Base-by-base conservation (phyloP, 225 moss, liverwort and hornwort species). In the Bryum argenteum region DNA sequence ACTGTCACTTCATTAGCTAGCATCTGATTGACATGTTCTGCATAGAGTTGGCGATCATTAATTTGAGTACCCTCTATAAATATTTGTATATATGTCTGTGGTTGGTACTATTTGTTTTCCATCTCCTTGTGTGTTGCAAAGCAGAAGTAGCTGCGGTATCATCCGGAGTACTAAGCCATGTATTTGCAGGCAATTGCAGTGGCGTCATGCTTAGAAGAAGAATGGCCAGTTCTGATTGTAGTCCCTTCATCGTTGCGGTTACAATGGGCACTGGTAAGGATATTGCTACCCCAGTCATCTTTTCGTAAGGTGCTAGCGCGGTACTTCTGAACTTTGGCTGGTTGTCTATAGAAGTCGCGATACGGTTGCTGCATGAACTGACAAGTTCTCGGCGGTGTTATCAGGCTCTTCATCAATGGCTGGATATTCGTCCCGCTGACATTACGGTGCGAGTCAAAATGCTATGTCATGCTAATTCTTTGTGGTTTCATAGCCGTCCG, bases 141-240 rank as follows among this genome's bases (percentile, higher is more conserved):
- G 65, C 33, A 54, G 33, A 26, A 52, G 21, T 53, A 65, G 37
- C 38, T 67, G 44, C 18, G 37, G 52, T 63, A 19, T n/a, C 37
- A 54, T 64, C 47, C 54, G 47, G 59, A 72, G 9, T 73, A 70
- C 63, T 59, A 66, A 70, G 65, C 43, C 72, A 26, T 75, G 69
- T 53, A 71, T 73, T 64, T 83, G 82, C 88, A 98, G 97, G 97
- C 97, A 22, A 89, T 98, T 73, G 97, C 97, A 42, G 89, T 98
- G 73, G 97, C 88, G 54, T 92, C 94, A 58, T 94, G 97, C 84
- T 83, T 98, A 77, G 75, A 80, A 71, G 85, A 87, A 55, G 92
- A 98, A 16, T 98, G 97, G 97, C 97, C 97, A 53, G 97, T 98
- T 40, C 77, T 98, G 15, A 91, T 98, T 63, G 81, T 98, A 60